Evolutionary conservation across 495 filamentous ascomycete species (phyloP), one percentile per base, ranked within the genome.

Genomic region (Penicillium verhagenii): DNA sequence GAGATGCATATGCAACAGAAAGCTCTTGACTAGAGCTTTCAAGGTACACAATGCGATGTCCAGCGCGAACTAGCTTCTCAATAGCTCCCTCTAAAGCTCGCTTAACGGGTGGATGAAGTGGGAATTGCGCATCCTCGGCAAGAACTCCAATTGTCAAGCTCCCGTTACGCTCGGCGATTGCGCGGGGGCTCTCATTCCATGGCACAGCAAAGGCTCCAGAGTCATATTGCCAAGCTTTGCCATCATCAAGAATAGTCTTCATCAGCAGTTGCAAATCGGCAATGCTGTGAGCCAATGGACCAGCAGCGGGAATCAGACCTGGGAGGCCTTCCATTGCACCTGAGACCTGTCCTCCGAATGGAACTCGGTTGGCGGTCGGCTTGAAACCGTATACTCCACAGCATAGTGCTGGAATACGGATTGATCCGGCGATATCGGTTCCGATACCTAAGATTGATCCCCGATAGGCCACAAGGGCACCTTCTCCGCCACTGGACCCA

Each of bases 341-440:
- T 13, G 58, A 58, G 6, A 56, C 48, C 25, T 59, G 64, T n/a
- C 64, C 66, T 4, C 64, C 56, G 25, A 59, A 67, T 5, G 86
- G 85, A 1, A 88, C 62, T 13, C 85, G 73, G 24, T 61, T 65
- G 11, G 63, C 63, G 0, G 81, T 87, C 1, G 86, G 85, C 50
- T 81, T 80, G 54, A 86, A 74, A 0, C 85, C 85, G 61, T 79
- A 88, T 0, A 89, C 46, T 5, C 81, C 84, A 47, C 81, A 79
- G 61, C 79, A 82, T 8, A 80, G 77, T 1, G 87, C 83, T 3
- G 87, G 87, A 14, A 70, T 72, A 1, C 84, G 71, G 48, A 87
- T 83, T 2, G 79, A 84, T 4, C 83, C 84, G 13, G 66, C 61
- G 50, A 77, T 78, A 53, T 78, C 75, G 3, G 75, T 74, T 20